phyloP scores from a whole-genome alignment of 1,284 basidiomycete species.

The Sanguinoderma infundibulare region DNA sequence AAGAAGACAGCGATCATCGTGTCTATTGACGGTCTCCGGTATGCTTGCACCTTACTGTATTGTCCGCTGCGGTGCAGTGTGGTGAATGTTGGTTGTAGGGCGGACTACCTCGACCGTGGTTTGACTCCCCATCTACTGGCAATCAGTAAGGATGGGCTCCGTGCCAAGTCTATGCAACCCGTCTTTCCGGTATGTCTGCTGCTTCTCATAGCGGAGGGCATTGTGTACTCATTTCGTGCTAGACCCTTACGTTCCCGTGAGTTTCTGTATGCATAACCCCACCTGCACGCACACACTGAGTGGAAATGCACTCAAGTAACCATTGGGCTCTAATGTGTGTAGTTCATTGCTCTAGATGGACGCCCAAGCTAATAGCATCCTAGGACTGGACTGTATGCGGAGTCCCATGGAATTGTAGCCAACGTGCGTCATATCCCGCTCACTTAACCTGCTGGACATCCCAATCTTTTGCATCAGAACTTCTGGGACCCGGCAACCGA shows the following conservation, averaged over 20 bases:
- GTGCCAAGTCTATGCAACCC: slow-evolving; percentile 84
- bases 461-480: slow-evolving; percentile 50
- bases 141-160: slow-evolving; percentile 79
- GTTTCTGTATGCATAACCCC: slow-evolving; percentile 31
- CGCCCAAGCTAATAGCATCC: neutral
- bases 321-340: slow-evolving; percentile 84
- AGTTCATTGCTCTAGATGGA: no score
- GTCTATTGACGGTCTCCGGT: slow-evolving; percentile 87
- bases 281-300: neutral
- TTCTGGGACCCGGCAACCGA: slow-evolving; percentile 79
- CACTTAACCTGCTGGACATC: neutral
- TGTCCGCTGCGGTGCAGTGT: neutral
- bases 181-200: slow-evolving; percentile 75
- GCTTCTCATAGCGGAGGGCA: neutral
- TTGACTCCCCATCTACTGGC: slow-evolving; percentile 81
- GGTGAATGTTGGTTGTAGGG: slow-evolving; percentile 45
- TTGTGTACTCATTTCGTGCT: slow-evolving; percentile 2
- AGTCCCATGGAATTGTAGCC: slow-evolving; percentile 89
- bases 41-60: slow-evolving; percentile 30
- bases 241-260: slow-evolving; percentile 91
- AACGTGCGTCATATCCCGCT: slow-evolving; percentile 60
- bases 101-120: slow-evolving; percentile 83
- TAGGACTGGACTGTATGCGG: slow-evolving; percentile 87
- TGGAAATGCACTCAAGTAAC: slow-evolving; percentile 48
- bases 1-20: slow-evolving; percentile 82